Evolutionary conservation across 345 rosid genomes (phyloP).

Genomic region (Arabis alpina): DNA sequence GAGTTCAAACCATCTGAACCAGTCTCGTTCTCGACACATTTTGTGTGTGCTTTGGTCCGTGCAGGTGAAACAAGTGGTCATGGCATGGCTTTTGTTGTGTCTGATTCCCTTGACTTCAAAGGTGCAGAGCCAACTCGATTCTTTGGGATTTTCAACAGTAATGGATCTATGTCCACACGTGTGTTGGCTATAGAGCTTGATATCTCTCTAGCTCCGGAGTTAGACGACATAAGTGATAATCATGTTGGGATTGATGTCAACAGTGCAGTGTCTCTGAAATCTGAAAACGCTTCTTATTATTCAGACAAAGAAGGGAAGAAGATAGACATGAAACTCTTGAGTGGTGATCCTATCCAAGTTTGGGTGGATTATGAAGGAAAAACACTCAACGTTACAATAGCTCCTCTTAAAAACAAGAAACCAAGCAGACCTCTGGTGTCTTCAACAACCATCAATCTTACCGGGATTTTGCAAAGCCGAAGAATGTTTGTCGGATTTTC

Average conservation of each 20-base stretch:
- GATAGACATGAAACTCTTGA: conserved; percentile 43
- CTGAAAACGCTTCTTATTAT: conserved; percentile 51
- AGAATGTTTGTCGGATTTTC: conserved; percentile 64
- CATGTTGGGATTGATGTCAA: conserved; percentile 74
- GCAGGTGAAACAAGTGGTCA: conserved; percentile 46
- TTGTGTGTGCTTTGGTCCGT: conserved; percentile 48
- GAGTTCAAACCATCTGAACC: conserved; percentile 48
- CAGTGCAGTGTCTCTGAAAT: conserved; percentile 39
- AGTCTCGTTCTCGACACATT: conserved; percentile 47
- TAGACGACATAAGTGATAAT: conserved; percentile 50
- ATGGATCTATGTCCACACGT: conserved; percentile 45
- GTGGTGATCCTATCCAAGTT: conserved; percentile 56
- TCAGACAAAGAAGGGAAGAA: conserved; percentile 34
- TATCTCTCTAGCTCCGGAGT: conserved; percentile 49
- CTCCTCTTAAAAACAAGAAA: conserved; percentile 42
- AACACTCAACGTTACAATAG: conserved; percentile 53
- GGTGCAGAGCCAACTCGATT: conserved; percentile 32
- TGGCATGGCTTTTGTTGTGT: conserved; percentile 52
- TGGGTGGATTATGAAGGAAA: conserved; percentile 69
- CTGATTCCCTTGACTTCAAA: conserved; percentile 31
- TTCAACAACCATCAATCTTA: conserved; percentile 46
- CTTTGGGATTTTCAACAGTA: conserved; percentile 58
- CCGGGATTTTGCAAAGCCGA: conserved; percentile 45
- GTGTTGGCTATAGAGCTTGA: conserved; percentile 68
- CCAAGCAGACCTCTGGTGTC: conserved; percentile 63